Evolutionary conservation across 176 grass and related monocot genomes (phyloP).

Genomic region (Juncus inflexus): DNA sequence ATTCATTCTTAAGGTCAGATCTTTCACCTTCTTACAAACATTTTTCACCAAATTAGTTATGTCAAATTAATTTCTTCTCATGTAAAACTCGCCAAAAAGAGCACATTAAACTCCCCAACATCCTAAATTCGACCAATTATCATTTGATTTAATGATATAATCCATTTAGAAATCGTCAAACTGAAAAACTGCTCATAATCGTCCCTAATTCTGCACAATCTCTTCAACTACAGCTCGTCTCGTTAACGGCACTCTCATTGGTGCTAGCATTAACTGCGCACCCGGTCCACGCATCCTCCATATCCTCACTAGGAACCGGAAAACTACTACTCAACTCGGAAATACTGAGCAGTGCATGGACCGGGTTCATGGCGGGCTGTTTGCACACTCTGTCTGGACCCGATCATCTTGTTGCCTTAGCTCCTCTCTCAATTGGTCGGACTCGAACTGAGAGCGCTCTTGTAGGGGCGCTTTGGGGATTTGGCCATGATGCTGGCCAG

Average conservation of each 20-base stretch:
- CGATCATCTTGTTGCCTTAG: constrained; percentile 91
- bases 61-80: neutral
- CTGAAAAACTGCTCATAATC: constrained; percentile 19
- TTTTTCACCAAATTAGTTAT: too few species aligned
- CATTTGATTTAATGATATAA: neutral
- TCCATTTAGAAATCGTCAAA: neutral
- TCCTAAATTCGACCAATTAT: neutral
- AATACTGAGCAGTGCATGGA: constrained; percentile 79
- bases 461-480: constrained; percentile 98
- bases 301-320: constrained; percentile 43
- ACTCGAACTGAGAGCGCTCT: constrained; percentile 75
- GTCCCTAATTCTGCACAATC: constrained; percentile 4
- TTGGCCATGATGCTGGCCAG: constrained; percentile 85
- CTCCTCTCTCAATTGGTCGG: constrained; percentile 83
- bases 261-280: constrained; percentile 24
- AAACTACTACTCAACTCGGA: constrained; percentile 39
- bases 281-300: constrained; percentile 44
- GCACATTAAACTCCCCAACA: neutral
- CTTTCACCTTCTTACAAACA: too few species aligned
- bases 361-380: constrained; percentile 90
- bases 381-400: constrained; percentile 95
- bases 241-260: constrained; percentile 4
- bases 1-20: constrained; percentile 32
- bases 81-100: neutral
- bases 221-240: constrained; percentile 5